These are phyloP conservation scores for Copromyces sp. DNA, from an alignment of 495 filamentous ascomycete genomes.

Conservation along the genomic window DNA sequence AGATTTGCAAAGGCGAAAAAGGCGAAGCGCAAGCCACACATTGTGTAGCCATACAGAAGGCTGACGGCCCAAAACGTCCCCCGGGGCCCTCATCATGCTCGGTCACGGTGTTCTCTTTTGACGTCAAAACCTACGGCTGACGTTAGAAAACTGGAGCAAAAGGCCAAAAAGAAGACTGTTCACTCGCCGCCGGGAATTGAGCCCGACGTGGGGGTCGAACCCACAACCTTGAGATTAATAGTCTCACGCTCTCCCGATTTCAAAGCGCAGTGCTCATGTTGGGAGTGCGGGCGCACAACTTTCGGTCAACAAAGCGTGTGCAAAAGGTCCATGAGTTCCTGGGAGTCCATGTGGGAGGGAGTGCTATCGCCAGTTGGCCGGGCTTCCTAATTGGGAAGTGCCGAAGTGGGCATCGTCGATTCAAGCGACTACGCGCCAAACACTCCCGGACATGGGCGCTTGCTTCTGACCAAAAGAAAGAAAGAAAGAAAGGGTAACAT, in stretches of 20 bases:
- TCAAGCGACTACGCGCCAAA: neutral
- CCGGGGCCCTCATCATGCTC: neutral
- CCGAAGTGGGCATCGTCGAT: neutral
- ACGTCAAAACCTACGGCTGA: neutral
- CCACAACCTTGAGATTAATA: conserved; percentile 34
- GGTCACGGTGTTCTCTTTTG: neutral
- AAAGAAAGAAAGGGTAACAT: neutral
- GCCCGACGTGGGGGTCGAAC: neutral
- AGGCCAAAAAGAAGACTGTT: neutral
- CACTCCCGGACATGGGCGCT: neutral
- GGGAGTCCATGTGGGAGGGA: neutral
- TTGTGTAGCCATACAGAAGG: neutral
- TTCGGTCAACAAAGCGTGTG: neutral
- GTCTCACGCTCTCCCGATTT: conserved; percentile 63
- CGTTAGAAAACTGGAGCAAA: neutral
- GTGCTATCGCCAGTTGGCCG: neutral
- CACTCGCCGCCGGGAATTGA: neutral
- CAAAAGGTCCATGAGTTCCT: neutral
- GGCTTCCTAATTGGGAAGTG: neutral
- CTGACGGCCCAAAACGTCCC: neutral
- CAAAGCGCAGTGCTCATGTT: neutral
- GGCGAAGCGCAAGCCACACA: neutral
- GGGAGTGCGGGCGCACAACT: neutral
- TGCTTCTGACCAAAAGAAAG: neutral
- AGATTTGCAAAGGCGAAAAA: neutral